Conservation (phyloP, 805 yeast species). For the Pichia cephalocereana region DNA sequence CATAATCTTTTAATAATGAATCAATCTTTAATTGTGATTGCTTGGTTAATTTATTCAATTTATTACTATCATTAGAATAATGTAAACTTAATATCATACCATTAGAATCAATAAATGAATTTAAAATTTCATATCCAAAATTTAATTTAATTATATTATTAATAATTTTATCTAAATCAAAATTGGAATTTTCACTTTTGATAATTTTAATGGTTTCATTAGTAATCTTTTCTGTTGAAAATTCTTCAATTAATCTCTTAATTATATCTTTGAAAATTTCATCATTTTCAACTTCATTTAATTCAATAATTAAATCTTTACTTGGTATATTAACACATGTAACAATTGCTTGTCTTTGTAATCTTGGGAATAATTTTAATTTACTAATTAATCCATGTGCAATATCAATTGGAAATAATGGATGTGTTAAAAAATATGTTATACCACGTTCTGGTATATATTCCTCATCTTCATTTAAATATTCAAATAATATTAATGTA, state of each 20-base stretch:
- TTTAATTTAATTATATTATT: conserved; percentile 36
- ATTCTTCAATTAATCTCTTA: conserved; percentile 57
- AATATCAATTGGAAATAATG: conserved; percentile 61
- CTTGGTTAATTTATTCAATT: conserved; percentile 35
- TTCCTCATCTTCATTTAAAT: conserved; percentile 14
- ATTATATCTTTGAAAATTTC: conserved; percentile 64
- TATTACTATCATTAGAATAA: conserved; percentile 36
- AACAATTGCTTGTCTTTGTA: conserved; percentile 73
- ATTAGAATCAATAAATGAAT: conserved; percentile 60
- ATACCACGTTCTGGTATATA: conserved; percentile 50
- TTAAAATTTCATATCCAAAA: conserved; percentile 52
- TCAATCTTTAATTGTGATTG: conserved; percentile 35
- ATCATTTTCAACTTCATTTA: conserved; percentile 46
- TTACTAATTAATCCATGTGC: conserved; percentile 46
- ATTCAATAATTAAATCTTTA: conserved; percentile 52
- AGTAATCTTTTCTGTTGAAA: conserved; percentile 50
- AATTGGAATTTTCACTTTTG: conserved; percentile 16
- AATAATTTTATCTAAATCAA: conserved; percentile 36
- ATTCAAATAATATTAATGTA: conserved; percentile 30
- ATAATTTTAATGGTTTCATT: conserved; percentile 32
- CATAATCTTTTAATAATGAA: conserved; percentile 31
- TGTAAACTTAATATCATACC: conserved; percentile 60
- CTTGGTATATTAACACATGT: conserved; percentile 66
- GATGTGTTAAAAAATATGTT: conserved; percentile 77
- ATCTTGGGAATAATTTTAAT: conserved; percentile 44